Base-by-base conservation (phyloP, 345 rosid genomes). In the Excoecaria agallocha region DNA sequence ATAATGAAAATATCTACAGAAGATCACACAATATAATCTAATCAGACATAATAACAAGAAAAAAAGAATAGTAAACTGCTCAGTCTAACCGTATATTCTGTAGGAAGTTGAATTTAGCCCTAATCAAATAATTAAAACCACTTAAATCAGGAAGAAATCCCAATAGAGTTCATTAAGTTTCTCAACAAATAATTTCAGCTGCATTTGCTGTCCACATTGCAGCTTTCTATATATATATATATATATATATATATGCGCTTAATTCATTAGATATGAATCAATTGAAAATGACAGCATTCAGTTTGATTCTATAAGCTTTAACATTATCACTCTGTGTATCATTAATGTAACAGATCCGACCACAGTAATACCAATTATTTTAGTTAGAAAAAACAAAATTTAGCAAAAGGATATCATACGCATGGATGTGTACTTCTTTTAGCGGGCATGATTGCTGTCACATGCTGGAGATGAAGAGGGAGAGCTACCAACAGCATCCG, bases 1-100 rank as follows among this genome's bases (percentile, higher is more conserved):
- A 95, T 58, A 95, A 41, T 7, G 96, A 91, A 81, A 91, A 90
- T 77, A 95, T 85, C 99, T 91, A 41, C 60, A 35, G 37, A 56
- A 41, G 30, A 54, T 73, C 11, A 54, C 2, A 24, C 30, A 58
- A 61, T 41, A 48, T 24, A 25, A 66, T 45, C 35, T 24, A 66
- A 22, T 10, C n/a, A 68, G 55, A 49, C 57, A 49, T 25, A 67
- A 39, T 16, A 19, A 46, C 12, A 66, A 24, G 19, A n/a, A 57
- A 58, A 5, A 41, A 39, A n/a, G n/a, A 30, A 30, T 25, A 51
- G n/a, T 35, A n/a, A 54, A 45, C 6, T 6, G 46, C 45, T 5
- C 45, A 37, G 67, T 25, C 39, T 60, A n/a, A n/a, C 69, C 19
- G 57, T 15, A 24, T 9, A 39, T 71, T 19, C 12, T 9, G 41